Conservation (phyloP, 129 eudicot species). For the Flaveria bidentis region DNA sequence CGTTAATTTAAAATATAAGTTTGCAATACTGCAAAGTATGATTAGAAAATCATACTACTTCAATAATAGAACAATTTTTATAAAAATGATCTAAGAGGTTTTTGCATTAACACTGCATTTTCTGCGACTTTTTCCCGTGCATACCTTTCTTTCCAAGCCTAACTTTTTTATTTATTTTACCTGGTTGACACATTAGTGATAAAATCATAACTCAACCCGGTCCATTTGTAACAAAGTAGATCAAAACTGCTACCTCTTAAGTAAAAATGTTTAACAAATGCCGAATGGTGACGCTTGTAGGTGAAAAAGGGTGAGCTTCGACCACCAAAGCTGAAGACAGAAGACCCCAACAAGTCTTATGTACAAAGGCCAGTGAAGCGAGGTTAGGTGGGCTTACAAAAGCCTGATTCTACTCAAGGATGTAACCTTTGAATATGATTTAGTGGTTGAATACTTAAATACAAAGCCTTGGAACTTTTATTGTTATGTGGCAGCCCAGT, state of each 20-base stretch:
- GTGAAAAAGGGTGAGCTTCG: conserved; percentile 94
- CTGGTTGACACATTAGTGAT: neutral
- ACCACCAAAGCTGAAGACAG: conserved; percentile 98
- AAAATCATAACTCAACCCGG: neutral
- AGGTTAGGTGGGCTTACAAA: conserved; percentile 35
- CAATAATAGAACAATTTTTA: neutral
- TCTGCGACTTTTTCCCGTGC: neutral
- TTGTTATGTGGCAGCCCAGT: conserved; percentile 18
- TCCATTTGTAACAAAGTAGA: neutral
- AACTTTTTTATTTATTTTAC: neutral
- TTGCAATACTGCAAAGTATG: neutral
- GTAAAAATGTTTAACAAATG: neutral
- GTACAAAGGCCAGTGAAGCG: conserved; percentile 98
- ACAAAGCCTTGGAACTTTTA: conserved; percentile 28
- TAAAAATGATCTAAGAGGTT: conserved; percentile 1
- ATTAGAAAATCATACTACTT: neutral
- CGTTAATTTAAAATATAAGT: too few relatives aligned
- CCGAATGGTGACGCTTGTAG: conserved; percentile 36
- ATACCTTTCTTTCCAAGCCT: neutral
- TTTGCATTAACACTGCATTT: neutral
- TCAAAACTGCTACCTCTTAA: neutral
- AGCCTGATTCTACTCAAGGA: neutral
- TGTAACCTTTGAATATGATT: conserved; percentile 26
- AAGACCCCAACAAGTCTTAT: conserved; percentile 97
- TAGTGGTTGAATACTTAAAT: conserved; percentile 25